phyloP scores from a whole-genome alignment of 768 basidiomycete genomes.

The Mycena galopus region DNA sequence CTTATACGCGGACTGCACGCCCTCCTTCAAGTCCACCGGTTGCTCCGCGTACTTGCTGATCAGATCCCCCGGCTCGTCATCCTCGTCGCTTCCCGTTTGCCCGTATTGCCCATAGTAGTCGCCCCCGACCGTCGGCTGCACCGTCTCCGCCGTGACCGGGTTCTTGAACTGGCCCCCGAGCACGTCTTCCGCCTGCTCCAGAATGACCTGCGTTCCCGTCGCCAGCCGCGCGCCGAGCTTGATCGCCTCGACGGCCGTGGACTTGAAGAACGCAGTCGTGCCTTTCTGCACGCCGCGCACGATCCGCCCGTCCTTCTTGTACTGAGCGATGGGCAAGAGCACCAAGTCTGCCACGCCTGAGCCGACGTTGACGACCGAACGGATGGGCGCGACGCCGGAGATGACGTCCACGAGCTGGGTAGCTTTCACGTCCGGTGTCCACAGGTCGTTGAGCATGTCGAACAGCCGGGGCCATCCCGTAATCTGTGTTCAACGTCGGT shows the following conservation, averaged over 20 bases:
- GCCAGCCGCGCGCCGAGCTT: conserved; percentile 94
- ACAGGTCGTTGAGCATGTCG: conserved; percentile 94
- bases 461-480: conserved; percentile 94
- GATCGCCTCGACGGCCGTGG: conserved; percentile 95
- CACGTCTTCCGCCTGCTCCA: conserved; percentile 94
- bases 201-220: conserved; percentile 96
- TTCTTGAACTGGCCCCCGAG: conserved; percentile 84
- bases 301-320: conserved; percentile 95
- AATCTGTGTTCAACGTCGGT: conserved; percentile 63
- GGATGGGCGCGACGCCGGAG: conserved; percentile 95
- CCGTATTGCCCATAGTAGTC: conserved; percentile 45
- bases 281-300: conserved; percentile 95
- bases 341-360: conserved; percentile 97
- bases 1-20: conserved; percentile 91
- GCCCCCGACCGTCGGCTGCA: conserved; percentile 60
- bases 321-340: conserved; percentile 95
- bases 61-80: conserved; percentile 63
- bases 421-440: conserved; percentile 99
- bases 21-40: conserved; percentile 85
- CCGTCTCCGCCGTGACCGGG: conserved; percentile 74
- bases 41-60: conserved; percentile 95
- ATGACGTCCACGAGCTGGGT: conserved; percentile 98
- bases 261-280: conserved; percentile 91
- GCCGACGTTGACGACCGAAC: conserved; percentile 97
- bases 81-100: conserved; percentile 53